Evolutionary conservation across 129 eudicot genomes (phyloP).

Genomic region (Arctium lappa): DNA sequence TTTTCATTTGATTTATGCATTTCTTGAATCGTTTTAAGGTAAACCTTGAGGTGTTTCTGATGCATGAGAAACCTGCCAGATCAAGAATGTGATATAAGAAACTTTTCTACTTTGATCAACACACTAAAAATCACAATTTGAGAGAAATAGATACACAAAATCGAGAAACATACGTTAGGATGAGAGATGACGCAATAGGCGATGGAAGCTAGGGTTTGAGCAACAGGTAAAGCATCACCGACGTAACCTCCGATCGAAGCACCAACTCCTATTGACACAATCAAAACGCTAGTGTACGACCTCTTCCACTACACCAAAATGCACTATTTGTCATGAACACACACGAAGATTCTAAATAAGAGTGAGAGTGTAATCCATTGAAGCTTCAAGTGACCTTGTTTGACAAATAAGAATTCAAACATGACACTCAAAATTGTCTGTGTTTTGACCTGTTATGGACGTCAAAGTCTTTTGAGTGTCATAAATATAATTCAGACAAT

Average conservation of each 20-base stretch:
- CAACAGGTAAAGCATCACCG: conserved; percentile 98
- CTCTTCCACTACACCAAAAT: conserved; percentile 52
- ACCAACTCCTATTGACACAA: conserved; percentile 95
- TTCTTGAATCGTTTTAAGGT: background rate
- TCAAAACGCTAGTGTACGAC: conserved; percentile 86
- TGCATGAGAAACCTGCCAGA: background rate
- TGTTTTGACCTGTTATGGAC: conserved; percentile 1
- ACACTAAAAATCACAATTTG: background rate
- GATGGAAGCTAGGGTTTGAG: conserved; percentile 81
- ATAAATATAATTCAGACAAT: too few species aligned
- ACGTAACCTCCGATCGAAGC: conserved; percentile 97
- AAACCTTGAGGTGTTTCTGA: background rate
- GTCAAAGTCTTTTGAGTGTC: background rate
- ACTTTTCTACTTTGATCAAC: background rate
- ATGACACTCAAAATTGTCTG: conserved; percentile 26
- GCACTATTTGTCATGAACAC: background rate
- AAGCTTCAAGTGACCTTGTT: conserved; percentile 36
- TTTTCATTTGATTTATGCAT: background rate
- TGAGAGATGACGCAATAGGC: conserved; percentile 95
- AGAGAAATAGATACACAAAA: background rate
- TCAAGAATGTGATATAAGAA: background rate
- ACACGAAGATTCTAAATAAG: background rate
- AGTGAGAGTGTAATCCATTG: background rate
- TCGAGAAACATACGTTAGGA: conserved; percentile 62
- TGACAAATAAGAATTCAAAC: conserved; percentile 27